Percentiles rank a stretch among this genome's conserved stretches.
Evolutionary conservation across 768 basidiomycete species (phyloP).

Genomic region (Tricholoma saponaceum): DNA sequence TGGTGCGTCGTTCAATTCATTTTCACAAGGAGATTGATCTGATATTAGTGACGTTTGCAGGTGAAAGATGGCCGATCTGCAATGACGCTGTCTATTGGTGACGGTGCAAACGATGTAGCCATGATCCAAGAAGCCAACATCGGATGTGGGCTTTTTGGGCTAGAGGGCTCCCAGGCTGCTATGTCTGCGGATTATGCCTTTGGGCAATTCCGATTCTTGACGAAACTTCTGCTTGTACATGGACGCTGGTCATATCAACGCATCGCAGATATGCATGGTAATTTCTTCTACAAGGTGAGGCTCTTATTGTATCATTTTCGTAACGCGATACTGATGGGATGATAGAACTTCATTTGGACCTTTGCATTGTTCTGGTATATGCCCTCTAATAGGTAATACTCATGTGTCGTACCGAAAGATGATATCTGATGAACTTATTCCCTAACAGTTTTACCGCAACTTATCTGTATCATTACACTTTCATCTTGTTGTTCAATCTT

Average conservation of each 20-base stretch:
- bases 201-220: conserved; percentile 93
- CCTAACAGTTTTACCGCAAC: conserved; percentile 81
- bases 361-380: conserved; percentile 93
- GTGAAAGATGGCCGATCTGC: conserved; percentile 95
- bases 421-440: conserved; percentile 11
- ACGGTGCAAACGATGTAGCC: conserved; percentile 96
- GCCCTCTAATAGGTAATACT: conserved; percentile 74
- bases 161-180: conserved; percentile 96
- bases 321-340: conserved; percentile 6
- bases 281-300: conserved; percentile 96
- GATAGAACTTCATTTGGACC: conserved; percentile 88
- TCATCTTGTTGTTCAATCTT: conserved; percentile 88
- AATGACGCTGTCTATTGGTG: conserved; percentile 96
- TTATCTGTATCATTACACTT: conserved; percentile 93
- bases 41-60: conserved; percentile 31
- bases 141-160: conserved; percentile 88
- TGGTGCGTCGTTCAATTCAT: conserved; percentile 44
- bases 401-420: conserved; percentile 1
- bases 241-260: conserved; percentile 98
- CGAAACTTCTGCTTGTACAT: conserved; percentile 88
- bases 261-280: conserved; percentile 93
- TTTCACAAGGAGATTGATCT: background rate
- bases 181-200: conserved; percentile 99
- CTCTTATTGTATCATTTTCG: background rate
- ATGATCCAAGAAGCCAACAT: conserved; percentile 99